Base-by-base conservation (phyloP, 2,329 filamentous ascomycete genomes). In the Leptographium galeiforme region DNA sequence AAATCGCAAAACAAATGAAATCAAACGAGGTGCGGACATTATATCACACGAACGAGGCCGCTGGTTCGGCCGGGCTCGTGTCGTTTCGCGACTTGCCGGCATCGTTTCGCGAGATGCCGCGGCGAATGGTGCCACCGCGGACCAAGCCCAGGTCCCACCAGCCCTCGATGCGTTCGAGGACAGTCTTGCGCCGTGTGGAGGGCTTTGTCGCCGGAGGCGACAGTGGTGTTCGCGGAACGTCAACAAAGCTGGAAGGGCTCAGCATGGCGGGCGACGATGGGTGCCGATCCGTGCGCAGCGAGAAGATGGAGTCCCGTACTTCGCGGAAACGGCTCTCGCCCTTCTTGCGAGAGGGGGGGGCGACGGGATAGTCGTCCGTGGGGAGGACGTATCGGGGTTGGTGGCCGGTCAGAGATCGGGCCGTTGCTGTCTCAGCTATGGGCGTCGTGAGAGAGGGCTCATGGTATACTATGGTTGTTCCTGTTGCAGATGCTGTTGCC, bases 111-210 rank as follows among this genome's bases (percentile, higher is more conserved):
- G 25, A 33, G 8, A 65, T 68, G 59, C 67, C 64, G 55, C 72
- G 67, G 63, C 66, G 73, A 32, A 75, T 58, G 18, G 64, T 59
- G 19, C 55, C 56, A 32, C 56, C 54, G 16, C 57, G 56, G 52
- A 77, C 57, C 53, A 78, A 61, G 5, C 69, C 72, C 53, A 78
- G 63, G 62, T 78, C 75, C 75, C 75, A 78, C 75, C 75, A 78
- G 6, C 75, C 75, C 44, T 77, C 74, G 33, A 78, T 66, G 19
- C 70, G 64, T 41, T 72, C 66, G 56, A 75, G 64, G 25, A 78
- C 63, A 1, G 74, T 77, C 65, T 66, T 74, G 8, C 73, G 67
- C 59, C 66, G 69, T 34, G 67, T 64, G 67, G 13, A 44, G 25
- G 41, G 47, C 38, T 19, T 52, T 55, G 40, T 56, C 56, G 11